Conservation (phyloP, 2,329 filamentous ascomycete genomes). For the Cordyceps fumosorosea region DNA sequence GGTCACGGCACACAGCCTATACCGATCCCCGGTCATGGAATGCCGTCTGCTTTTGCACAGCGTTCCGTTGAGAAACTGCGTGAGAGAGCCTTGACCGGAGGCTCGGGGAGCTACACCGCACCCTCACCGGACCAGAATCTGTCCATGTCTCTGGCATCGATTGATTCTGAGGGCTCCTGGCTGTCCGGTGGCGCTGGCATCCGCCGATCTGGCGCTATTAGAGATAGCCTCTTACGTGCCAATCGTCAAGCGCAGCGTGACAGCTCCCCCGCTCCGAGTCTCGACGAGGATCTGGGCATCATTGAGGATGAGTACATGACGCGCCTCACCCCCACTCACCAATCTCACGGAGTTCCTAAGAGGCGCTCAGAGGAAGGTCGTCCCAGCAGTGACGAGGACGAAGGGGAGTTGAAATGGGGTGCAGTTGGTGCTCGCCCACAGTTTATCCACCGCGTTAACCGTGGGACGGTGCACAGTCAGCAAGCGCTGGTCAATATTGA, state of each 20-base stretch:
- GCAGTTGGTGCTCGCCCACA: conserved; percentile 40
- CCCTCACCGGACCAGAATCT: conserved; percentile 55
- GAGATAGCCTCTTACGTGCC: conserved; percentile 30
- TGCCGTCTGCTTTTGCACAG: conserved; percentile 41
- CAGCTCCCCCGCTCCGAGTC: conserved; percentile 36
- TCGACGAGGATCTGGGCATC: conserved; percentile 58
- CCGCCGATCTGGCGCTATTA: conserved; percentile 40
- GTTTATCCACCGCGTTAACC: conserved; percentile 50
- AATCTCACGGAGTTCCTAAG: conserved; percentile 23
- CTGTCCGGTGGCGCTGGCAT: conserved; percentile 66
- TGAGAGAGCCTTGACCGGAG: background rate
- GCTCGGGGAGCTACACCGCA: conserved; percentile 15
- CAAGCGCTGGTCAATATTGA: conserved; percentile 44
- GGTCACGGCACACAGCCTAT: conserved; percentile 19
- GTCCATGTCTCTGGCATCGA: conserved; percentile 83
- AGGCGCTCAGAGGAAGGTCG: conserved; percentile 45
- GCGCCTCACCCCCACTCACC: conserved; percentile 29
- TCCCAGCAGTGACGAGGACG: conserved; percentile 54
- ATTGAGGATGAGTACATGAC: conserved; percentile 69
- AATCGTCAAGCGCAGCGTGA: conserved; percentile 24
- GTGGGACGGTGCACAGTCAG: conserved; percentile 43
- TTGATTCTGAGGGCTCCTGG: conserved; percentile 96
- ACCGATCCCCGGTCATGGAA: conserved; percentile 29
- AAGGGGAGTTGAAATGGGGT: conserved; percentile 46
- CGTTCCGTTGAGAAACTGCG: conserved; percentile 28